Evolutionary conservation across 2,329 filamentous ascomycete species (phyloP).

Genomic region (Cladosporium sp.): DNA sequence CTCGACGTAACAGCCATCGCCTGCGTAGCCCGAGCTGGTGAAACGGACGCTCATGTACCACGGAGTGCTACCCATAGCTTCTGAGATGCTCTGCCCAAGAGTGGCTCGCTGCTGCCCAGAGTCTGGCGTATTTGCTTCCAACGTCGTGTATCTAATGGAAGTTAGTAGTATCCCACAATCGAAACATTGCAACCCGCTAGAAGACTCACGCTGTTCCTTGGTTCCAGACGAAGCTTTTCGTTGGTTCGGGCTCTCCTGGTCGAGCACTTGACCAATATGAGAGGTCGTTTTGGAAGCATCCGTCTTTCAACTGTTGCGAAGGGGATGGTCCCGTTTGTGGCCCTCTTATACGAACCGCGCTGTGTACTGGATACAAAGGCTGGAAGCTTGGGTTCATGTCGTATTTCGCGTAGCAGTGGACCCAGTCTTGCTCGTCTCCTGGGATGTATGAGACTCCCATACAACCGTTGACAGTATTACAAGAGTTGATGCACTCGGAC

Average conservation of each 20-base stretch:
- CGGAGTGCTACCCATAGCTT: neutral
- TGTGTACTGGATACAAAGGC: neutral
- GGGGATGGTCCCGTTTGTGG: neutral
- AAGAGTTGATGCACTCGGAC: slow-evolving; percentile 1
- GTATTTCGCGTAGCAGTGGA: neutral
- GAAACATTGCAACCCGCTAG: neutral
- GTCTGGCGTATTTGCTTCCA: neutral
- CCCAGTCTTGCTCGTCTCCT: neutral
- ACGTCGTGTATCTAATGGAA: neutral
- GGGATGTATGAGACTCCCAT: neutral
- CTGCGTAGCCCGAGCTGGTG: neutral
- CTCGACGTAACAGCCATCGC: neutral
- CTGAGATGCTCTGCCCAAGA: neutral
- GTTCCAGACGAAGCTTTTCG: neutral
- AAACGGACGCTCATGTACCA: neutral
- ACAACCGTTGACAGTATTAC: neutral
- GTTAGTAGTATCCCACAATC: neutral
- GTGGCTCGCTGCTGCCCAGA: neutral
- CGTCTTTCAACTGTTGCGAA: neutral
- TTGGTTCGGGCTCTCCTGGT: neutral
- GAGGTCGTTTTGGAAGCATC: neutral
- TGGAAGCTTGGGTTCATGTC: neutral
- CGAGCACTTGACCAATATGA: neutral
- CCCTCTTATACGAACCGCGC: neutral
- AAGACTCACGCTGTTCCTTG: neutral